Evolutionary conservation across 495 filamentous ascomycete species (phyloP), one percentile per base, ranked within the genome.

Genomic region (Trypethelium eluteriae): DNA sequence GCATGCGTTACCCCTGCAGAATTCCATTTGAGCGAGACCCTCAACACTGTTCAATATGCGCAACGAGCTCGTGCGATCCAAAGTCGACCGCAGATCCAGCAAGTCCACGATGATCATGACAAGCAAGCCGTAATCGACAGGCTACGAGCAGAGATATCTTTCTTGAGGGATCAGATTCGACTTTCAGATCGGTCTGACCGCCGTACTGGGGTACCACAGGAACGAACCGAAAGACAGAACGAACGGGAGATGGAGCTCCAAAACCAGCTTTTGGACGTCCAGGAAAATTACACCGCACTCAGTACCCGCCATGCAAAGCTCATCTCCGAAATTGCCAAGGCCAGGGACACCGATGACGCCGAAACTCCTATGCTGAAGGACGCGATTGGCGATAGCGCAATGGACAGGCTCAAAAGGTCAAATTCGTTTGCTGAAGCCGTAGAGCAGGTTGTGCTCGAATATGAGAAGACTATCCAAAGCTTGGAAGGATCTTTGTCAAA

Each of bases 11-110:
- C 91, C 5, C 94, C 93, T 5, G 92, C 92, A 14, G 93, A 96
- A 72, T 99, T 98, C 75, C 93, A 99, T 76, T 81, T 98, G 18
- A 98, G 93, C 78, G 94, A 99, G 78, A 98, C 94, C 0, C 80
- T 99, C 49, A 99, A 99, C 75, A 99, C 94, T 0, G 89, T 99
- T 34, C 87, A 96, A 75, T 99, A 99, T 78, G 94, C 94, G 36
- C 94, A 97, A 79, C 87, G 94, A 67, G 95, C 94, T 66, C 86
- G 94, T 73, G 91, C 91, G 0, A 99, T 99, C 67, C 94, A 99
- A 79, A 96, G 91, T 81, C 97, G 96, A 73, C 94, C 94, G 10
- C 85, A 91, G 49, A 97, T 99, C 67, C 94, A 99, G 74, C 92
- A 97, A 73, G 80, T 89, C 41, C 81, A 83, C 0, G 93, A 98